Base-by-base conservation (phyloP, 2,329 filamentous ascomycete genomes). In the Cladosporium oxysporum region DNA sequence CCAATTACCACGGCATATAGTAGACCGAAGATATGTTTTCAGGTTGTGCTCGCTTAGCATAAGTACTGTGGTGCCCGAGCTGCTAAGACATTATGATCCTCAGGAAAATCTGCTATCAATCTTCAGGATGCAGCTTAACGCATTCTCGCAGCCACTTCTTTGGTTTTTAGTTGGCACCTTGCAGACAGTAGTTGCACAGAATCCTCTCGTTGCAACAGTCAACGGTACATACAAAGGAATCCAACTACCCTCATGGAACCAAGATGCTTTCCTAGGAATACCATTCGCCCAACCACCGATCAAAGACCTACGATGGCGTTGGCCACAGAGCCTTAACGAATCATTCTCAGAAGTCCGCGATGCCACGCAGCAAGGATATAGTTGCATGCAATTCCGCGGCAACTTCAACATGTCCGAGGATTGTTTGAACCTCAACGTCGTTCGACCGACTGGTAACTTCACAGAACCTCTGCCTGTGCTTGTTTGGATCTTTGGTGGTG, bases 401-500 rank as follows among this genome's bases (percentile, higher is more conserved):
- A 55, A 55, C 49, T 60, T 62, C 28, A 58, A 57, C 50, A 52
- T 59, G 41, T 44, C 76, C 28, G 86, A 88, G 70, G 83, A 87
- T 69, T 88, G 87, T 66, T 78, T 88, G 3, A 85, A 84, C 52
- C 76, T 88, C 66, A 88, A 88, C 69, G 41, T 63, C 41, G 50
- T 58, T 16, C 59, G 65, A n/a, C 58, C 65, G 11, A 14, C 62
- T 23, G 58, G 31, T 2, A 64, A 52, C 55, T 18, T 77, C 88
- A 23, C 81, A 2, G 72, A 76, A 6, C 68, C 75, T n/a, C 77
- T 88, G 1, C 85, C 85, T 0, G 83, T 87, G 5, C 81, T 79
- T 11, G 79, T 87, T 1, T 90, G 87, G 87, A 85, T 90, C 31
- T 85, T 87, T 68, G 69, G 69, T 47, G 85, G 85, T 29, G 85